Percentiles rank a stretch among this genome's conserved stretches.
phyloP scores from a whole-genome alignment of 2,329 filamentous ascomycete species.

The Dryadomyces sulphureus region DNA sequence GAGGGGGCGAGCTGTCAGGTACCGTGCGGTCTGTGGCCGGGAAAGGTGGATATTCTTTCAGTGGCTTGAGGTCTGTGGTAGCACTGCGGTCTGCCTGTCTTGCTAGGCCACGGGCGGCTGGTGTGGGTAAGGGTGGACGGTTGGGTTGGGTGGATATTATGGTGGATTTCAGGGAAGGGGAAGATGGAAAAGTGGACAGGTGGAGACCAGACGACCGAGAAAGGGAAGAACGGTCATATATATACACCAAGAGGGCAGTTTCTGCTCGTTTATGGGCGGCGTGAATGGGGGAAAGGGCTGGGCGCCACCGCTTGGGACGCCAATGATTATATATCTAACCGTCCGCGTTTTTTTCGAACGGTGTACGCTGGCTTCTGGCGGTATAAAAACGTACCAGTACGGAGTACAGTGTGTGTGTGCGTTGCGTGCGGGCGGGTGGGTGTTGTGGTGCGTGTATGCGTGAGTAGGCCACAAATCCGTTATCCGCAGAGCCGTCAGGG shows the following conservation, averaged over 20 bases:
- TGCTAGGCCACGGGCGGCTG: conserved; percentile 1
- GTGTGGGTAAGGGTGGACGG: conserved; percentile 7
- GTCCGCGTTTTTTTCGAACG: not conserved
- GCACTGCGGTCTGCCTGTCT: conserved; percentile 6
- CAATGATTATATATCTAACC: not conserved
- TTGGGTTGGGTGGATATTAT: conserved; percentile 4
- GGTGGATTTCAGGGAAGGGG: conserved; percentile 1
- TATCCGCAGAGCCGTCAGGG: conserved; percentile 2
- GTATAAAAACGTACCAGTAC: conserved; percentile 3
- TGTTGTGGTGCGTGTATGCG: no score
- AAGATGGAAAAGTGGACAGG: conserved; percentile 10
- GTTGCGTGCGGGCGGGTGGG: no score
- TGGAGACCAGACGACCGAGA: conserved; percentile 6
- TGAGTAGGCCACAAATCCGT: not conserved
- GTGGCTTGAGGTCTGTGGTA: conserved; percentile 8
- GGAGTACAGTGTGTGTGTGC: not conserved
- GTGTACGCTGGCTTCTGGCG: not conserved
- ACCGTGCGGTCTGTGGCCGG: conserved; percentile 11
- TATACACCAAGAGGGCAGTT: conserved; percentile 3
- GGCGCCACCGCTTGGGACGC: not conserved
- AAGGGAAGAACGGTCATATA: conserved; percentile 7
- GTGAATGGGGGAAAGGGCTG: not conserved
- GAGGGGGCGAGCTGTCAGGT: conserved; percentile 11
- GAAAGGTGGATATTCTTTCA: conserved; percentile 10
- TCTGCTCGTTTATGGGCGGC: not conserved